These are phyloP conservation scores for Diplodia scrobiculata DNA, from an alignment of 2,329 filamentous ascomycete species.

Conservation along the genomic window DNA sequence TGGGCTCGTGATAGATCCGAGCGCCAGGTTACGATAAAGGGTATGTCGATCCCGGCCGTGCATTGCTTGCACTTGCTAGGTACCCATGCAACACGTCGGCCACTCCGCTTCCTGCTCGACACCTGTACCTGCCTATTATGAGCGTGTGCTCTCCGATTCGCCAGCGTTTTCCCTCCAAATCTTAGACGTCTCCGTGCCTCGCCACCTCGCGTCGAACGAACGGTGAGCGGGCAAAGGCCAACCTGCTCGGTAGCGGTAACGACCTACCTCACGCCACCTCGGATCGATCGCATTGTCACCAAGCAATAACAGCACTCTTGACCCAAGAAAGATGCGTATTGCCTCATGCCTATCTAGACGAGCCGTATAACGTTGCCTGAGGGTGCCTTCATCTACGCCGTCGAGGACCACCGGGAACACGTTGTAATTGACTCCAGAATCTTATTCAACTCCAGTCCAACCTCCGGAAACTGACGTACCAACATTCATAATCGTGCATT, in stretches of 20 bases:
- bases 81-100: constrained; percentile 18
- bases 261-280: neutral
- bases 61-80: constrained; percentile 1
- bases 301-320: neutral
- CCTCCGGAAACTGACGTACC: neutral
- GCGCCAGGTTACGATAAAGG: constrained; percentile 9
- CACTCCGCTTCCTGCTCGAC: neutral
- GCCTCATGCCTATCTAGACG: neutral
- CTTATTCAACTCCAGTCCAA: neutral
- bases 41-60: constrained; percentile 18
- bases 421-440: neutral
- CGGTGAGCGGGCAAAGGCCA: neutral
- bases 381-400: neutral
- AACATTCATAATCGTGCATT: neutral
- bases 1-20: constrained; percentile 1
- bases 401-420: neutral
- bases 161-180: neutral
- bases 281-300: neutral
- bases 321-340: neutral
- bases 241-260: neutral
- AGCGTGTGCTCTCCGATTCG: neutral
- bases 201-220: neutral
- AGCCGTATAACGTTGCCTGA: too few species aligned
- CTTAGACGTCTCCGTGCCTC: neutral
- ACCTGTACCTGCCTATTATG: neutral